phyloP scores from a whole-genome alignment of 306 rosid species.

The Rubus idaeus region DNA sequence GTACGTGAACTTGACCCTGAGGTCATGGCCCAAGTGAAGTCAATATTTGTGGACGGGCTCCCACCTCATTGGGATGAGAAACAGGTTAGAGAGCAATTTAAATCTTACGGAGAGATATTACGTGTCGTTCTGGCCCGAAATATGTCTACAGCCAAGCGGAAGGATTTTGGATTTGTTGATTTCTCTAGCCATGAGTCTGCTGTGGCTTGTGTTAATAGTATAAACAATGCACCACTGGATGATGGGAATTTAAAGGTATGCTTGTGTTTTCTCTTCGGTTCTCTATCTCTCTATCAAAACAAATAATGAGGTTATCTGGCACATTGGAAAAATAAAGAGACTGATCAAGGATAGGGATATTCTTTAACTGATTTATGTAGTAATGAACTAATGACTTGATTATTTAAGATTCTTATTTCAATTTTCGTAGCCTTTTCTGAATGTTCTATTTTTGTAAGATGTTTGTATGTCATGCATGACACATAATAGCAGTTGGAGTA shows the following conservation, averaged over 20 bases:
- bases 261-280: neutral
- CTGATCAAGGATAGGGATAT: neutral
- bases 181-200: constrained; percentile 81
- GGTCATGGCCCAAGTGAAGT: constrained; percentile 78
- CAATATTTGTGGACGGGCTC: constrained; percentile 75
- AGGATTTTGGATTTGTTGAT: constrained; percentile 86
- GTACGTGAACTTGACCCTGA: constrained; percentile 63
- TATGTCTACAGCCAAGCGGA: constrained; percentile 71
- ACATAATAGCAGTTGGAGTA: neutral
- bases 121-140: constrained; percentile 63
- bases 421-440: neutral
- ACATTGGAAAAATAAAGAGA: neutral
- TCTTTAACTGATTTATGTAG: neutral
- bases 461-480: neutral
- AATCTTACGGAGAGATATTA: constrained; percentile 64
- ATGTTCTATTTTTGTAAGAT: neutral
- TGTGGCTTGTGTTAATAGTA: constrained; percentile 58
- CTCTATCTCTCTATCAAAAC: neutral
- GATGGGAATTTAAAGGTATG: constrained; percentile 67
- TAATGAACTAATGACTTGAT: neutral
- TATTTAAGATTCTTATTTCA: neutral
- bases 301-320: constrained; percentile 1
- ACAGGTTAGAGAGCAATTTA: constrained; percentile 45
- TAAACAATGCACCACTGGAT: constrained; percentile 52
- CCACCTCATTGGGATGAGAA: constrained; percentile 78